Base-by-base conservation (phyloP, 768 basidiomycete genomes). In the Udeniomyces megalosporus region DNA sequence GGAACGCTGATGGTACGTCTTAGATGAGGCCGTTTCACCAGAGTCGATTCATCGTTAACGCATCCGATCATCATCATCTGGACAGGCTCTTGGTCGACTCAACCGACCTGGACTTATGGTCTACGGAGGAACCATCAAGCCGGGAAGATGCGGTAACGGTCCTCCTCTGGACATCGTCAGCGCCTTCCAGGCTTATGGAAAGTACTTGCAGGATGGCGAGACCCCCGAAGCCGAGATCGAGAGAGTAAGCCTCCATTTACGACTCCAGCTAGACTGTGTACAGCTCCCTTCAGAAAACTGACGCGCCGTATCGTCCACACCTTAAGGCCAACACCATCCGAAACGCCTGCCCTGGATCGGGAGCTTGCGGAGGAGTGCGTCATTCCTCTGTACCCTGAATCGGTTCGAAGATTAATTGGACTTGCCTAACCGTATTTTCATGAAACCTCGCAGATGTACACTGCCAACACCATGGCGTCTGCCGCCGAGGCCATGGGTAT, bases 371-470 rank as follows among this genome's bases (percentile, higher is more conserved):
- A 72, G 93, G 92, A 67, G 90, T 92, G 72, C 74, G 87, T 80
- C 20, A 44, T 29, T 35, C 42, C 31, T 58, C 34, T 28, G 6
- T 22, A 47, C n/a, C n/a, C 48, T 50, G 24, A 10, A 32, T 34
- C 10, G 14, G 64, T 15, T 63, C 26, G 7, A 70, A 34, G 61
- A 64, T 50, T 3, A 68, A 54, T 63, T 24, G 53, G 53, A 34
- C 24, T 17, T 29, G 22, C 60, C 26, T 20, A 20, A 29, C n/a
- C 12, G 17, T 17, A 8, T 17, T 42, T 17, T 42, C 17, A 42
- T 71, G n/a, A n/a, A n/a, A n/a, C n/a, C n/a, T n/a, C n/a, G n/a
- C n/a, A 91, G 89, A 92, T 93, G 90, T 93, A 93, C 74, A 95
- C 91, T 5, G 88, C 89, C 35, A 99, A 97, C 74, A 97, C 95